These are phyloP conservation scores for Eucommia ulmoides DNA, from an alignment of 257 asterid species.

Conservation along the genomic window DNA sequence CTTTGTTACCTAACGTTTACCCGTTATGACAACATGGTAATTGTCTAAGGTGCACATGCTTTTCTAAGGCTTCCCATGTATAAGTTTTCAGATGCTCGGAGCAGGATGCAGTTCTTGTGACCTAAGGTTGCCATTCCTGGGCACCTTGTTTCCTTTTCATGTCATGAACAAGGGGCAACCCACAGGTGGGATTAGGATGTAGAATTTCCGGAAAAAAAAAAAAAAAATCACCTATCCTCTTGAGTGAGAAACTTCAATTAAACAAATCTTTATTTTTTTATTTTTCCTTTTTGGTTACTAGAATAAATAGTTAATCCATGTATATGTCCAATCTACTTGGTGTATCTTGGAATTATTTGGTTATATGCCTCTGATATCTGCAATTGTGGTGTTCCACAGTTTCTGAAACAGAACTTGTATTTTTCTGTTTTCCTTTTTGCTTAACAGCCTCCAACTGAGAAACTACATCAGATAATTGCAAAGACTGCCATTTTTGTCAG, in stretches of 20 bases:
- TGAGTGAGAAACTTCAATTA: conserved; percentile 31
- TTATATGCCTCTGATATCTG: conserved; percentile 7
- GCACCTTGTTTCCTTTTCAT: conserved; percentile 86
- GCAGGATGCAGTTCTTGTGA: conserved; percentile 74
- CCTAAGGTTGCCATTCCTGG: conserved; percentile 77
- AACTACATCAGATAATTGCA: conserved; percentile 81
- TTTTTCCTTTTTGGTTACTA: conserved; percentile 7
- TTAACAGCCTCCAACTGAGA: conserved; percentile 87
- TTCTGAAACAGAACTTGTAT: conserved; percentile 14
- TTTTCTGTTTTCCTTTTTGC: conserved; percentile 7
- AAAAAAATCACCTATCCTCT: too few relatives aligned
- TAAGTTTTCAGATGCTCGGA: conserved; percentile 96
- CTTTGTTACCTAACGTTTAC: conserved; percentile 35
- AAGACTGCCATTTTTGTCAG: conserved; percentile 89
- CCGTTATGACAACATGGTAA: too few relatives aligned
- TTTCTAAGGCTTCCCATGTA: conserved; percentile 69
- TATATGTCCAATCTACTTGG: conserved; percentile 1
- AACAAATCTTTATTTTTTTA: conserved; percentile 15
- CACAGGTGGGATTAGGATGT: conserved; percentile 98
- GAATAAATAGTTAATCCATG: background rate
- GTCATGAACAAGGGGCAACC: conserved; percentile 62
- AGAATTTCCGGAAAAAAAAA: too few relatives aligned
- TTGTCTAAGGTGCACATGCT: conserved; percentile 35
- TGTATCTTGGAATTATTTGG: conserved; percentile 6
- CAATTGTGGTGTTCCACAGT: conserved; percentile 9